A percentile compares a stretch with the other conserved stretches of the same genome.
phyloP scores from a whole-genome alignment of 768 basidiomycete species.

The Suillus discolor region DNA sequence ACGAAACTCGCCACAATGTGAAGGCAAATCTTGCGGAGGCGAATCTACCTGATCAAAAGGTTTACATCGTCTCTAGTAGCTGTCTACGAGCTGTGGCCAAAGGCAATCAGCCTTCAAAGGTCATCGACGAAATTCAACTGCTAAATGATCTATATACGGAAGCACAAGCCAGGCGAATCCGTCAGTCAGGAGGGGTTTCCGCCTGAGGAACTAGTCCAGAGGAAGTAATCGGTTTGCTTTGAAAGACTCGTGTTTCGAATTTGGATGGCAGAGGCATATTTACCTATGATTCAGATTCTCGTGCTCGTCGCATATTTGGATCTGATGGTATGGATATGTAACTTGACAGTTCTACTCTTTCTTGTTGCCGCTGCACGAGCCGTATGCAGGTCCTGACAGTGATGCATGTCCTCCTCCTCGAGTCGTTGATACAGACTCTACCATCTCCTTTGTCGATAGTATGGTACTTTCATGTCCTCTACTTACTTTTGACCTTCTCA shows the following conservation, averaged over 20 bases:
- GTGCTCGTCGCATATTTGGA: neutral
- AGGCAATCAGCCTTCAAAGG: slow-evolving; percentile 4
- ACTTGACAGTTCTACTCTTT: neutral
- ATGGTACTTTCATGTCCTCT: neutral
- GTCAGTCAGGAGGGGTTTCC: neutral
- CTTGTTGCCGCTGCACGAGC: neutral
- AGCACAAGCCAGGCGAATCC: slow-evolving; percentile 12
- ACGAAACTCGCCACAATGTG: slow-evolving; percentile 18
- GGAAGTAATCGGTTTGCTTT: neutral
- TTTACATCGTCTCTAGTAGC: slow-evolving; percentile 22
- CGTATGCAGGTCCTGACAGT: neutral
- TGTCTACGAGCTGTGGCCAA: slow-evolving; percentile 14
- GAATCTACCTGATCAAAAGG: slow-evolving; percentile 20
- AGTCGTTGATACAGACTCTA: neutral
- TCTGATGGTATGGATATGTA: neutral
- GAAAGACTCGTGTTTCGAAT: neutral
- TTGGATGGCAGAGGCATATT: neutral
- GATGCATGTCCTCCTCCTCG: neutral
- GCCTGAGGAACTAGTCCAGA: neutral
- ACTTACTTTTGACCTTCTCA: neutral
- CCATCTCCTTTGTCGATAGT: neutral
- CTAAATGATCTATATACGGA: slow-evolving; percentile 15
- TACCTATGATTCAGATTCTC: neutral
- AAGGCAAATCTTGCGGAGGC: slow-evolving; percentile 16
- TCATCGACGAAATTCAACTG: slow-evolving; percentile 17